These are phyloP conservation scores for Pseudocercospora musae DNA, from an alignment of 2,329 filamentous ascomycete species.

Conservation along the genomic window DNA sequence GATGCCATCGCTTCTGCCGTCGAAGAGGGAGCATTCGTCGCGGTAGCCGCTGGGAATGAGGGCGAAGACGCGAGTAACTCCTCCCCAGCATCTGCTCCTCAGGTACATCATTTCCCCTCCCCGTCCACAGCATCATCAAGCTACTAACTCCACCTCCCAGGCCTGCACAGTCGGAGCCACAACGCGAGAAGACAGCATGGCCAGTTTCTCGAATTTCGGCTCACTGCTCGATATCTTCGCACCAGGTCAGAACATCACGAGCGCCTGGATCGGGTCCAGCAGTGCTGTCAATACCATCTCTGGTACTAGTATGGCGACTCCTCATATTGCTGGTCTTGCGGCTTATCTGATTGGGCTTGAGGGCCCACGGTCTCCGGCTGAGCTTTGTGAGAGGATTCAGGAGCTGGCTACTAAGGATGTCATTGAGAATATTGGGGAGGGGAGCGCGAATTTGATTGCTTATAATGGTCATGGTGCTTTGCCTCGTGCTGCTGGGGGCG, in stretches of 20 bases:
- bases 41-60: slow-evolving; percentile 38
- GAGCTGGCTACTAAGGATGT: slow-evolving; percentile 9
- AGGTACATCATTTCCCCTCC: not conserved
- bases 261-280: slow-evolving; percentile 46
- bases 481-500: not conserved
- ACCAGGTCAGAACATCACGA: slow-evolving; percentile 52
- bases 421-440: slow-evolving; percentile 7
- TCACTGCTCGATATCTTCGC: slow-evolving; percentile 40
- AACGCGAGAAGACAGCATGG: slow-evolving; percentile 29
- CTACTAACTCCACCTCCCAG: not conserved
- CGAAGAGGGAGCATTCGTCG: slow-evolving; percentile 39
- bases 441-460: slow-evolving; percentile 15
- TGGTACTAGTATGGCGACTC: slow-evolving; percentile 45
- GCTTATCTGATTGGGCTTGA: slow-evolving; percentile 19
- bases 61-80: slow-evolving; percentile 27
- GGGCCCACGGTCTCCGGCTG: slow-evolving; percentile 7
- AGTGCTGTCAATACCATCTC: slow-evolving; percentile 47
- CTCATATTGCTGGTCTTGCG: slow-evolving; percentile 26
- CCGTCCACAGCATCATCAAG: not conserved
- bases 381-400: slow-evolving; percentile 13
- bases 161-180: slow-evolving; percentile 39
- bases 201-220: slow-evolving; percentile 42
- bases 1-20: slow-evolving; percentile 38
- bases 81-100: slow-evolving; percentile 38
- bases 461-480: slow-evolving; percentile 13